A percentile compares a stretch with the other conserved stretches of the same genome.
phyloP scores from a whole-genome alignment of 2,329 filamentous ascomycete species.

The Tolypocladium pustulatum region DNA sequence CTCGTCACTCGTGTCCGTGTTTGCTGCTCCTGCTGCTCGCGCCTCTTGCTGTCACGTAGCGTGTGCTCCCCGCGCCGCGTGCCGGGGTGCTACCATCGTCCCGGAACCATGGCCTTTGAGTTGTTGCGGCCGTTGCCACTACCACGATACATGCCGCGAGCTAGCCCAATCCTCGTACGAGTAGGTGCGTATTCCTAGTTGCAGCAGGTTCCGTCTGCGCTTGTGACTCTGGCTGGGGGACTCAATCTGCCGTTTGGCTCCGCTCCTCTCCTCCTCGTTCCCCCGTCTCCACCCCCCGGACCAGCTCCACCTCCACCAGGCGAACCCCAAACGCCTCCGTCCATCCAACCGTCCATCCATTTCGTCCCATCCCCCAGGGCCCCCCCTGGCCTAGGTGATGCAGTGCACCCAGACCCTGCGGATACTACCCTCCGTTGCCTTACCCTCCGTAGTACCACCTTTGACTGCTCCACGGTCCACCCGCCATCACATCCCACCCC shows the following conservation, averaged over 20 bases:
- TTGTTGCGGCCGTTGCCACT: not conserved
- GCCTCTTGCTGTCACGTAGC: not conserved
- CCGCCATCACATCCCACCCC: not conserved
- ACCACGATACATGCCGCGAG: not conserved
- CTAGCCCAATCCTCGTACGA: not conserved
- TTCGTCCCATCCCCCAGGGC: conserved; percentile 1
- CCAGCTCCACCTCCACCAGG: not conserved
- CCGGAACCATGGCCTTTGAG: not conserved
- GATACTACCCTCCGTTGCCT: conserved; percentile 6
- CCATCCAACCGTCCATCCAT: conserved; percentile 5
- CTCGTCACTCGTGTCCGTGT: not conserved
- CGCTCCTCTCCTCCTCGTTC: not conserved
- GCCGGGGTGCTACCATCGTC: not conserved
- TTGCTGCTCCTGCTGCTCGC: not conserved
- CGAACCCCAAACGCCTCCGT: conserved; percentile 1
- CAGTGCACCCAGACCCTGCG: conserved; percentile 1
- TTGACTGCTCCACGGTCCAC: not conserved
- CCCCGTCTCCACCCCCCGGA: not conserved
- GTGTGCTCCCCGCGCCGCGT: not conserved
- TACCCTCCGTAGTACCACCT: not conserved
- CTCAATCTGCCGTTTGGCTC: not conserved
- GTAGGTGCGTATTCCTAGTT: not conserved
- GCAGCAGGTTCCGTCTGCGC: not conserved
- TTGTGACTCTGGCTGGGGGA: not conserved
- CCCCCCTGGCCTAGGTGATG: not conserved